These are phyloP conservation scores for Mucor mucedo DNA, from an alignment of 371 early-diverging fungal genomes.

Conservation along the genomic window DNA sequence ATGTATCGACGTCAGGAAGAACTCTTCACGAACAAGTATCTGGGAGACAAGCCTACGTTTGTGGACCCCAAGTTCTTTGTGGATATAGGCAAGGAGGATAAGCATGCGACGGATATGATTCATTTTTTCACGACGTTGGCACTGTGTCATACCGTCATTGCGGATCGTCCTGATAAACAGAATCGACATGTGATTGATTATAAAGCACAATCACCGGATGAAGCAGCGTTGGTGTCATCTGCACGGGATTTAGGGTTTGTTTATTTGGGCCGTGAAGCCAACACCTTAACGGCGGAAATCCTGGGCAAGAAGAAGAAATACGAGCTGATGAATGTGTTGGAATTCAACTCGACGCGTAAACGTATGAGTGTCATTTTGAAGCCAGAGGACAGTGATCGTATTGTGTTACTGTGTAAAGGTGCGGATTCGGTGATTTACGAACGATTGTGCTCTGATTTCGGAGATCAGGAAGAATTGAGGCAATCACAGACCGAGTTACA, in stretches of 20 bases:
- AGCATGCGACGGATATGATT: slow-evolving; percentile 33
- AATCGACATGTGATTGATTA: slow-evolving; percentile 64
- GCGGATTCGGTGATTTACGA: slow-evolving; percentile 76
- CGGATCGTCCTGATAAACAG: slow-evolving; percentile 52
- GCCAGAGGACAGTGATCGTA: slow-evolving; percentile 57
- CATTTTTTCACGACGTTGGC: slow-evolving; percentile 85
- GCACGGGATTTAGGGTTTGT: slow-evolving; percentile 84
- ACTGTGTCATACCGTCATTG: slow-evolving; percentile 92
- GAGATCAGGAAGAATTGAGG: slow-evolving; percentile 30
- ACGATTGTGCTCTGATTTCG: slow-evolving; percentile 41
- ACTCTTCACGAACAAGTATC: slow-evolving; percentile 41
- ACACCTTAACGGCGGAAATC: slow-evolving; percentile 40
- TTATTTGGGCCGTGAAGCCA: slow-evolving; percentile 72
- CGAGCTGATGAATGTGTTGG: slow-evolving; percentile 65
- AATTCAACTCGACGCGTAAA: slow-evolving; percentile 73
- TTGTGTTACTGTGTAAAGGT: slow-evolving; percentile 79
- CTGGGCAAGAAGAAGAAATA: slow-evolving; percentile 41
- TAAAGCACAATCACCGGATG: slow-evolving; percentile 94
- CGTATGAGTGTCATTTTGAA: slow-evolving; percentile 72
- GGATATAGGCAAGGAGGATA: slow-evolving; percentile 31
- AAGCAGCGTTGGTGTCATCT: slow-evolving; percentile 89
- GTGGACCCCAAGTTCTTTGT: slow-evolving; percentile 48
- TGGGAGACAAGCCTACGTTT: slow-evolving; percentile 49
- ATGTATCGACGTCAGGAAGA: slow-evolving; percentile 45
- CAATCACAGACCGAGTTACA: slow-evolving; percentile 27